These are phyloP conservation scores for Lyophyllum atratum DNA, from an alignment of 768 basidiomycete genomes.

Conservation along the genomic window DNA sequence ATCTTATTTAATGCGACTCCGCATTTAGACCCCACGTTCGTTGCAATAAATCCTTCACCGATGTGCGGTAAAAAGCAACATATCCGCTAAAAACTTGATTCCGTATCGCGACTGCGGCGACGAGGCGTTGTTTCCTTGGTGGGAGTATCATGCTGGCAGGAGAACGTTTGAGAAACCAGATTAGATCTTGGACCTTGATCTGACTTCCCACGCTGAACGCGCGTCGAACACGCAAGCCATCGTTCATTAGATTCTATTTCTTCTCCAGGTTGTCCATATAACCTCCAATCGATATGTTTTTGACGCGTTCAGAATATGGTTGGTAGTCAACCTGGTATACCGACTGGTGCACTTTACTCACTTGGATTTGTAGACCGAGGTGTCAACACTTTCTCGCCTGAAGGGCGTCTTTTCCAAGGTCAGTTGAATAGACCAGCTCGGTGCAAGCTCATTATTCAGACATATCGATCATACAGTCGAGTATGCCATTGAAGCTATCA, in stretches of 20 bases:
- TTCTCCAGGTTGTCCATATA: conserved; percentile 19
- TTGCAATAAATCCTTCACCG: background rate
- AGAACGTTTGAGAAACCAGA: conserved; percentile 17
- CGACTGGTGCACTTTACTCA: background rate
- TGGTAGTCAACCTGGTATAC: conserved; percentile 18
- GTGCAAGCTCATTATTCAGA: conserved; percentile 3
- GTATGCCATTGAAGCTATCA: conserved; percentile 99
- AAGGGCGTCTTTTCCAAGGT: conserved; percentile 99
- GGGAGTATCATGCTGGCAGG: background rate
- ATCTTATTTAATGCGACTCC: background rate
- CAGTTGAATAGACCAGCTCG: conserved; percentile 13
- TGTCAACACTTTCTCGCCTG: conserved; percentile 98
- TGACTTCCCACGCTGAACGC: conserved; percentile 46
- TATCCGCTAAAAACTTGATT: too few relatives aligned
- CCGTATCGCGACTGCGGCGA: too few relatives aligned
- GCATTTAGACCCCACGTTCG: background rate
- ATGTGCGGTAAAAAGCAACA: background rate
- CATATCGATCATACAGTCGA: conserved; percentile 58
- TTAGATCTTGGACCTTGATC: conserved; percentile 27
- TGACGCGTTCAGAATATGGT: conserved; percentile 97
- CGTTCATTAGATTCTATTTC: conserved; percentile 22
- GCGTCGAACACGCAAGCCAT: conserved; percentile 44
- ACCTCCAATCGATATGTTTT: conserved; percentile 62
- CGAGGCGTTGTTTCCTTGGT: too few relatives aligned
- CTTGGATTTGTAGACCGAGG: conserved; percentile 69